These are phyloP conservation scores for Psilocybe tampanensis DNA, from an alignment of 768 basidiomycete genomes.

Conservation along the genomic window DNA sequence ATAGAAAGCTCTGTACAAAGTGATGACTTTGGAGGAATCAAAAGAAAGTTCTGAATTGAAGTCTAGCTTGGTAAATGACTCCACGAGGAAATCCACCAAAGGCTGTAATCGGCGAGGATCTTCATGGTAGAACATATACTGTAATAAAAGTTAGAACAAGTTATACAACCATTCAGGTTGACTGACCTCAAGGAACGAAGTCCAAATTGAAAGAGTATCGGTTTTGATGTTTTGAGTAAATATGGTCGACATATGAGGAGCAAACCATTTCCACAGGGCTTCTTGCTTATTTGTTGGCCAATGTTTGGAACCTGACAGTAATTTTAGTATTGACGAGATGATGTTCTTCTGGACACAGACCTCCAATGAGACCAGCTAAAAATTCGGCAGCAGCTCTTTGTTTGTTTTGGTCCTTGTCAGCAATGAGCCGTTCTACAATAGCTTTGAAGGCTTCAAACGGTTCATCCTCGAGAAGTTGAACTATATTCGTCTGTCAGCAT, in stretches of 20 bases:
- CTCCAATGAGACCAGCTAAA: conserved; percentile 70
- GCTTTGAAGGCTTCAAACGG: conserved; percentile 66
- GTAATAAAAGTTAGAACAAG: conserved; percentile 10
- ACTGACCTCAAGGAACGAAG: conserved; percentile 74
- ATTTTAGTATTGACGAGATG: not conserved
- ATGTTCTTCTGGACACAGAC: conserved; percentile 28
- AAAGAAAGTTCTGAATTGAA: conserved; percentile 84
- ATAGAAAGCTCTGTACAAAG: conserved; percentile 70
- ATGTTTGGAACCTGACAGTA: conserved; percentile 71
- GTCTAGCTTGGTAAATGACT: conserved; percentile 66
- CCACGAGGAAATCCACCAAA: conserved; percentile 72
- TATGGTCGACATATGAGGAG: conserved; percentile 63
- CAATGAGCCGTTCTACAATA: conserved; percentile 62
- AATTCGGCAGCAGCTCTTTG: conserved; percentile 88
- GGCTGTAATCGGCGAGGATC: conserved; percentile 86
- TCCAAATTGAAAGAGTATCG: conserved; percentile 79
- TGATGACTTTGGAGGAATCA: conserved; percentile 71
- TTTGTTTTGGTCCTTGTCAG: conserved; percentile 80
- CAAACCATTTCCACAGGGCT: conserved; percentile 80
- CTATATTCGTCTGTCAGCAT: conserved; percentile 29
- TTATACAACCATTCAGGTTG: not conserved
- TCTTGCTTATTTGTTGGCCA: conserved; percentile 78
- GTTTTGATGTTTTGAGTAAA: conserved; percentile 76
- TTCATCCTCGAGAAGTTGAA: conserved; percentile 78
- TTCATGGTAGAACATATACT: conserved; percentile 78